Evolutionary conservation across 768 basidiomycete species (phyloP).

Genomic region (Boletus bicolor): DNA sequence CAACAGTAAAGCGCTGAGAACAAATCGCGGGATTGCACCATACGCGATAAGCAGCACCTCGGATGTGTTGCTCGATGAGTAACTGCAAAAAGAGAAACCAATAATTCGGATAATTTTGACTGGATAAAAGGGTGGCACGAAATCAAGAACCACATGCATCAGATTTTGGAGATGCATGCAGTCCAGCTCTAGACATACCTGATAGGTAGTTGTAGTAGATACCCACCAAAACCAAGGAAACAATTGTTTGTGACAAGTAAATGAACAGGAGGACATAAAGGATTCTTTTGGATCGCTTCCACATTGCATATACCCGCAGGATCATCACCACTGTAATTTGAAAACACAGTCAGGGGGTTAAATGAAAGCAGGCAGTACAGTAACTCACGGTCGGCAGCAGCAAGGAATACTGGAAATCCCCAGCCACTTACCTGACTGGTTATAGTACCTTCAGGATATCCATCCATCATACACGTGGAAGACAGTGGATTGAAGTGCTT

Average conservation of each 20-base stretch:
- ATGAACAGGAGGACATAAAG: not conserved
- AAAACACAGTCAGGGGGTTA: not conserved
- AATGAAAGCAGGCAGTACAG: not conserved
- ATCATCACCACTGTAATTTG: slow-evolving; percentile 10
- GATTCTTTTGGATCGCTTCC: slow-evolving; percentile 1
- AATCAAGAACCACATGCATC: not conserved
- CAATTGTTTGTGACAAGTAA: not conserved
- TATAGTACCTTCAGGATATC: not conserved
- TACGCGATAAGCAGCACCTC: not conserved
- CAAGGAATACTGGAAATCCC: not conserved
- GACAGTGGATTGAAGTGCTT: not conserved
- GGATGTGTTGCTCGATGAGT: not conserved
- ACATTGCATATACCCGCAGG: slow-evolving; percentile 13
- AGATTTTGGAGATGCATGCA: no score
- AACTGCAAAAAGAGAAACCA: not conserved
- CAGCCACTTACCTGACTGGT: not conserved
- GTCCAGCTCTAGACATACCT: not conserved
- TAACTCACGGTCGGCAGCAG: not conserved
- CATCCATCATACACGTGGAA: not conserved
- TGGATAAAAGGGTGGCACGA: not conserved
- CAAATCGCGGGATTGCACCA: not conserved
- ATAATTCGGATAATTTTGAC: not conserved
- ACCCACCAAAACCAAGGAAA: not conserved
- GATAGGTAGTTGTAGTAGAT: not conserved
- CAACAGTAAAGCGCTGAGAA: not conserved